Evolutionary conservation across 2,329 filamentous ascomycete genomes (phyloP).

Genomic region (Apiospora marii): DNA sequence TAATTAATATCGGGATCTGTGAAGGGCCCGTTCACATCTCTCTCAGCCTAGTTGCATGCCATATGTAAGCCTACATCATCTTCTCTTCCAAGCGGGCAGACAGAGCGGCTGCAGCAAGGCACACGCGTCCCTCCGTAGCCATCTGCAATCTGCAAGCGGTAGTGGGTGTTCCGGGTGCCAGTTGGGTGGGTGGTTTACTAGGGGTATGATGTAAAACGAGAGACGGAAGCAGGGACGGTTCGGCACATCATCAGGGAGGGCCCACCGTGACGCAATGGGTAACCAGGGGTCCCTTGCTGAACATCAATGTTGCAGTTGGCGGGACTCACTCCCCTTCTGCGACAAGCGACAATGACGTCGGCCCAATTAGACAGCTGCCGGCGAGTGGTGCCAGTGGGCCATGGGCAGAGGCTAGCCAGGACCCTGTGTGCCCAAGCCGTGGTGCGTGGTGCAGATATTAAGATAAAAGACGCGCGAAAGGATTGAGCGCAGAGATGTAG

Average conservation of each 20-base stretch:
- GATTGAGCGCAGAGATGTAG: neutral
- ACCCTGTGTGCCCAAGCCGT: neutral
- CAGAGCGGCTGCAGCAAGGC: constrained; percentile 3
- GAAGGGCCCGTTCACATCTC: neutral
- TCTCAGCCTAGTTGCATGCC: constrained; percentile 11
- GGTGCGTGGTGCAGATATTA: neutral
- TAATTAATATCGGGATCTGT: neutral
- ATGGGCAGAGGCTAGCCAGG: neutral
- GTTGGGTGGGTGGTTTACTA: neutral
- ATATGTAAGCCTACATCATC: constrained; percentile 21
- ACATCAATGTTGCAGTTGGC: neutral
- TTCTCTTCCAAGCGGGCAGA: neutral
- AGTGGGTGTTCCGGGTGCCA: neutral
- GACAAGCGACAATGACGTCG: constrained; percentile 18
- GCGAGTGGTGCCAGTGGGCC: neutral
- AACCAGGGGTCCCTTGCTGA: neutral
- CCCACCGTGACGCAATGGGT: constrained; percentile 9
- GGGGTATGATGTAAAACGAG: constrained; percentile 15
- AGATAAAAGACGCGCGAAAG: neutral
- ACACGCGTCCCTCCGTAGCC: constrained; percentile 11
- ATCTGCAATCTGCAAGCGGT: neutral
- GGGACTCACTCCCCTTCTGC: neutral
- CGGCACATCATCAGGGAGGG: neutral
- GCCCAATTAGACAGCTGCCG: neutral
- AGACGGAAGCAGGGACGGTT: constrained; percentile 16